Evolutionary conservation across 768 basidiomycete genomes (phyloP).

Genomic region (Sporobolomyces roseus): DNA sequence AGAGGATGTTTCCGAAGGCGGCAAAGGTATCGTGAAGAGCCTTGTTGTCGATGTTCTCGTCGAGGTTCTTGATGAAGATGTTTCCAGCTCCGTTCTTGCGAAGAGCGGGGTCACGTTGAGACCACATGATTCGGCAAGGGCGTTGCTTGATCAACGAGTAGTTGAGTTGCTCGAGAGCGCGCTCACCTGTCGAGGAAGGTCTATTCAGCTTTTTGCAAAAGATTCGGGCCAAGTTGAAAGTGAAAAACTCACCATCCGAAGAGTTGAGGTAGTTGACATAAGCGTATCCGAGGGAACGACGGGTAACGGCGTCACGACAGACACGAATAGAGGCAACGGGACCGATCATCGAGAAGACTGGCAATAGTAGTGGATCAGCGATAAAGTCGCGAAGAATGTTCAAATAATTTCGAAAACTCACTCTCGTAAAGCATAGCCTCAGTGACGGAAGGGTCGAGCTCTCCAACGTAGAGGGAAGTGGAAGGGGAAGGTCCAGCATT

Average conservation of each 20-base stretch:
- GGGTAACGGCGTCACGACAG: constrained; percentile 98
- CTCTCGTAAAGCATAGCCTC: constrained; percentile 99
- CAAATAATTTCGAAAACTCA: neutral
- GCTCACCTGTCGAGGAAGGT: constrained; percentile 64
- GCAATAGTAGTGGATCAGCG: neutral
- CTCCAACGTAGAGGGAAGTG: constrained; percentile 91
- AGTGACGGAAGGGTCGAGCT: constrained; percentile 94
- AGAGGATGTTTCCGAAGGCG: constrained; percentile 96
- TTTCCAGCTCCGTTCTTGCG: constrained; percentile 99
- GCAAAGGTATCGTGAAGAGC: constrained; percentile 99
- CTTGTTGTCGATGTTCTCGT: constrained; percentile 65
- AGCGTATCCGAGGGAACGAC: constrained; percentile 98
- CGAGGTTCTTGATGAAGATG: constrained; percentile 99
- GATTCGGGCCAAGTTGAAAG: neutral
- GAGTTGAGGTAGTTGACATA: constrained; percentile 99
- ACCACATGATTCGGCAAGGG: constrained; percentile 99
- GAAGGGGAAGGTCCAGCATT: constrained; percentile 36
- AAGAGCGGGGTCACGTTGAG: constrained; percentile 97
- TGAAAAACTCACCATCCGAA: constrained; percentile 66
- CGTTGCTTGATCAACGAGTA: constrained; percentile 98
- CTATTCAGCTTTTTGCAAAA: neutral
- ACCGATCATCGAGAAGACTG: constrained; percentile 96
- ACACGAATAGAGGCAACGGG: constrained; percentile 99
- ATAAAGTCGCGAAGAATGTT: neutral
- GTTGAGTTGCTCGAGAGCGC: constrained; percentile 97